phyloP scores from a whole-genome alignment of 179 eudicot genomes.

The Sideroxylon spinosum region DNA sequence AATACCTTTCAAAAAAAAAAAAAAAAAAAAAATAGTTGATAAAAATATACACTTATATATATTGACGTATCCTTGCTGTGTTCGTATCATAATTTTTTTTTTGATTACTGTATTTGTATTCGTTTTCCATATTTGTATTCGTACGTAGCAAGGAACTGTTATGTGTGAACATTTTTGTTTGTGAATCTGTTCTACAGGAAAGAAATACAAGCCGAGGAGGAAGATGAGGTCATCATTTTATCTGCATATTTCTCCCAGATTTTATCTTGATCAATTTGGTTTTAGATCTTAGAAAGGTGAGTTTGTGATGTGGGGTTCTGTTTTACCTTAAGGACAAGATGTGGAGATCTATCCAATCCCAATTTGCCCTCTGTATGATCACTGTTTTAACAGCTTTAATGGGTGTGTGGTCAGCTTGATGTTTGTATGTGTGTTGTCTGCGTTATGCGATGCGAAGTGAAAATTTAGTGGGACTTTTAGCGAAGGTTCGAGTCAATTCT shows the following conservation, averaged over 20 bases:
- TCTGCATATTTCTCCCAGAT: conserved; percentile 61
- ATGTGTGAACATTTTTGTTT: neutral
- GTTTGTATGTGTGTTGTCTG: too few relatives aligned
- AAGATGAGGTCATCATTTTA: conserved; percentile 48
- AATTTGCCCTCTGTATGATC: neutral
- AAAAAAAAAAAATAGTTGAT: neutral
- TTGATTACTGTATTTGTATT: too few relatives aligned
- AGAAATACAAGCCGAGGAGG: conserved; percentile 48
- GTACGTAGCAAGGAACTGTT: neutral
- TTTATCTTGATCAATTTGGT: conserved; percentile 22
- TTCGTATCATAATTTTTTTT: too few relatives aligned
- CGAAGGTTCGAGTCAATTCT: too few relatives aligned
- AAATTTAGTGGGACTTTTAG: too few relatives aligned
- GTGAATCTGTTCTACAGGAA: conserved; percentile 50
- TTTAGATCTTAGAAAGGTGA: conserved; percentile 13
- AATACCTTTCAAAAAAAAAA: too few relatives aligned
- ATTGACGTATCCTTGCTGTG: too few relatives aligned
- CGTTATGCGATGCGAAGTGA: too few relatives aligned
- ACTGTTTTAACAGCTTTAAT: too few relatives aligned
- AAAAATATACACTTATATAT: too few relatives aligned
- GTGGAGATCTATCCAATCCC: neutral
- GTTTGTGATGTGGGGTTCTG: neutral
- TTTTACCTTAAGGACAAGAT: neutral
- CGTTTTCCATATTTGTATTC: too few relatives aligned
- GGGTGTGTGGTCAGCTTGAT: too few relatives aligned